A percentile compares a stretch with the other conserved stretches of the same genome.
Conservation (phyloP, 192 early-diverging fungal genomes). For the Coemansia sp. region DNA sequence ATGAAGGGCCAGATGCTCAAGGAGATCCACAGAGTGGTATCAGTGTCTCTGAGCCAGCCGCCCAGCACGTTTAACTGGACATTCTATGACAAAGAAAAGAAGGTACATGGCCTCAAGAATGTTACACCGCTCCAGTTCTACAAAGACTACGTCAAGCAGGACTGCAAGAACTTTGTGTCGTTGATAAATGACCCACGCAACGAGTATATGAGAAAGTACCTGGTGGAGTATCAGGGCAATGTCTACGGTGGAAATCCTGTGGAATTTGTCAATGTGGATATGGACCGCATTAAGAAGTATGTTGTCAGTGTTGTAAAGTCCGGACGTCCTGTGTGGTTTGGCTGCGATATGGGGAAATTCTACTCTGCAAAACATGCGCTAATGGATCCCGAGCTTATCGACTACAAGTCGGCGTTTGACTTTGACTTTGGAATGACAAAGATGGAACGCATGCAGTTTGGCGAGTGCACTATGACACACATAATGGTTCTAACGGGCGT, state of each 20-base stretch:
- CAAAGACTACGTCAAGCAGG: slow-evolving; percentile 58
- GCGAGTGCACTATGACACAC: slow-evolving; percentile 77
- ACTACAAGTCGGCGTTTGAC: slow-evolving; percentile 69
- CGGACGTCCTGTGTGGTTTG: slow-evolving; percentile 75
- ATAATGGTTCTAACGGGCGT: slow-evolving; percentile 81
- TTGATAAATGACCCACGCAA: slow-evolving; percentile 78
- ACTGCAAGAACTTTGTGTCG: slow-evolving; percentile 65
- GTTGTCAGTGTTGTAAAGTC: slow-evolving; percentile 61
- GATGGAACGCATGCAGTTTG: slow-evolving; percentile 67
- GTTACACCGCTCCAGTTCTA: slow-evolving; percentile 68
- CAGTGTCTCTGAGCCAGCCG: slow-evolving; percentile 72
- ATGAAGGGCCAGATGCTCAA: slow-evolving; percentile 63
- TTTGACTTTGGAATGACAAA: slow-evolving; percentile 62
- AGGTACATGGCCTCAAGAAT: slow-evolving; percentile 56
- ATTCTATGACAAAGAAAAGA: slow-evolving; percentile 73
- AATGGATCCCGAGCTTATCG: slow-evolving; percentile 64
- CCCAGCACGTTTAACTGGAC: slow-evolving; percentile 67
- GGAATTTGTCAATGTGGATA: slow-evolving; percentile 65
- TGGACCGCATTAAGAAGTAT: slow-evolving; percentile 61
- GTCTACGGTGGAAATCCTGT: slow-evolving; percentile 64
- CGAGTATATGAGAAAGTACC: slow-evolving; percentile 61
- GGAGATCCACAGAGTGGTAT: slow-evolving; percentile 70
- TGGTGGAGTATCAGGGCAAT: slow-evolving; percentile 73
- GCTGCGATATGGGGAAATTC: slow-evolving; percentile 74
- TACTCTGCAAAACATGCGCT: slow-evolving; percentile 57